phyloP scores from a whole-genome alignment of 2,329 filamentous ascomycete species.

The Fusarium irregulare region DNA sequence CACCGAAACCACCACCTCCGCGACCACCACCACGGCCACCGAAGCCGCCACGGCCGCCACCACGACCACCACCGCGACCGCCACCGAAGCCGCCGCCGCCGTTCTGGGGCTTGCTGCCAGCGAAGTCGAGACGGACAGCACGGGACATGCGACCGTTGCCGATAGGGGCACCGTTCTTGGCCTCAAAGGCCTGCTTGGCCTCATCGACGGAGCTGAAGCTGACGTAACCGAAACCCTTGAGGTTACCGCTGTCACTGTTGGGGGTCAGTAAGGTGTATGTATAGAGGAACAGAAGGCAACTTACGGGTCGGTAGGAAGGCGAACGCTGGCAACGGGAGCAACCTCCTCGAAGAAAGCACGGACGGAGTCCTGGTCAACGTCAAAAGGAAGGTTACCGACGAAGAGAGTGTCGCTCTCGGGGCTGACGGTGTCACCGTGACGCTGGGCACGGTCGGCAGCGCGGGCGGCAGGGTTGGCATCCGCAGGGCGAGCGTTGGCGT shows the following conservation, averaged over 20 bases:
- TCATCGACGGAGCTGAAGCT: slow-evolving; percentile 86
- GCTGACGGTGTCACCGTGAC: slow-evolving; percentile 83
- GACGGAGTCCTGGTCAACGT: slow-evolving; percentile 80
- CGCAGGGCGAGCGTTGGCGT: slow-evolving; percentile 74
- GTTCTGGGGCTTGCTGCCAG: slow-evolving; percentile 72
- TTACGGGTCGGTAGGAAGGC: slow-evolving; percentile 86
- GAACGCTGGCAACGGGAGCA: slow-evolving; percentile 79
- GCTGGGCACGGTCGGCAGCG: slow-evolving; percentile 71
- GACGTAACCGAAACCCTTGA: slow-evolving; percentile 95
- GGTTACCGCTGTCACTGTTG: slow-evolving; percentile 77
- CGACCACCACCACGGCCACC: slow-evolving; percentile 57
- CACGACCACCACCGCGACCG: slow-evolving; percentile 60
- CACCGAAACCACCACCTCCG: slow-evolving; percentile 60
- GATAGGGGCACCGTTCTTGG: slow-evolving; percentile 73
- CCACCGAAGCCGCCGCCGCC: slow-evolving; percentile 65
- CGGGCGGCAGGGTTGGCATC: slow-evolving; percentile 65
- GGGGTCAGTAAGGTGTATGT: slow-evolving; percentile 25
- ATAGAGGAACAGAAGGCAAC: slow-evolving; percentile 45
- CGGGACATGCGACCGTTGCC: slow-evolving; percentile 76
- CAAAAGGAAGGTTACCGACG: slow-evolving; percentile 90
- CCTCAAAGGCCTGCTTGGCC: slow-evolving; percentile 78
- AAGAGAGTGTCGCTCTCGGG: slow-evolving; percentile 88
- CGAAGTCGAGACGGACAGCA: slow-evolving; percentile 84
- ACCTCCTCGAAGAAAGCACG: slow-evolving; percentile 78
- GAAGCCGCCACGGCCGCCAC: slow-evolving; percentile 61